These are phyloP conservation scores for Celoporthe dispersa DNA, from an alignment of 2,329 filamentous ascomycete genomes.

Conservation along the genomic window DNA sequence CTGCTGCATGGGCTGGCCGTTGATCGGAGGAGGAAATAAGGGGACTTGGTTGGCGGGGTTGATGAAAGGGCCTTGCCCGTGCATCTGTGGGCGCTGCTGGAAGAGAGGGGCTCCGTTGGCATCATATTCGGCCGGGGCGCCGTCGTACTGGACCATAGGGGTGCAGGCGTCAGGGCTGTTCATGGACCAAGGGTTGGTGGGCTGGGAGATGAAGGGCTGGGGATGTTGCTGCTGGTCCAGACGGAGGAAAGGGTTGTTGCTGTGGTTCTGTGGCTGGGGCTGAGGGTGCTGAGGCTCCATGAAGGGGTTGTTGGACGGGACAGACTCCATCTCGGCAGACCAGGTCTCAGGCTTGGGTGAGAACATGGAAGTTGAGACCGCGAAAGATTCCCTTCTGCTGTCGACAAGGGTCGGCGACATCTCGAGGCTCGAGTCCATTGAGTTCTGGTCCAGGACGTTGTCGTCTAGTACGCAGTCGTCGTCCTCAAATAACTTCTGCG, in stretches of 20 bases:
- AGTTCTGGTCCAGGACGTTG: slow-evolving; percentile 61
- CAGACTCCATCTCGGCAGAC: slow-evolving; percentile 68
- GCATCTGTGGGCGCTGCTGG: slow-evolving; percentile 53
- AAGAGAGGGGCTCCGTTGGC: slow-evolving; percentile 55
- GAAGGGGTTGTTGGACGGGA: slow-evolving; percentile 68
- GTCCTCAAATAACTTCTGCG: slow-evolving; percentile 62
- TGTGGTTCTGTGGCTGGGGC: slow-evolving; percentile 38
- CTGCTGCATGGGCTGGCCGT: slow-evolving; percentile 53
- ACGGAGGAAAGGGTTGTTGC: slow-evolving; percentile 71
- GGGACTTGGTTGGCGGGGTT: slow-evolving; percentile 54
- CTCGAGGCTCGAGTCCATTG: slow-evolving; percentile 64
- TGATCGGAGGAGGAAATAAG: slow-evolving; percentile 58
- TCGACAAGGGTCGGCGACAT: slow-evolving; percentile 66
- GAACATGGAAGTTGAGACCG: slow-evolving; percentile 61
- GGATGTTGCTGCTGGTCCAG: slow-evolving; percentile 56
- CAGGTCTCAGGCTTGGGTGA: slow-evolving; percentile 69
- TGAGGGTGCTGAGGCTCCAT: slow-evolving; percentile 48
- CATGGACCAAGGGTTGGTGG: slow-evolving; percentile 63
- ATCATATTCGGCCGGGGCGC: slow-evolving; percentile 62
- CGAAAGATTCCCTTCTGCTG: slow-evolving; percentile 68
- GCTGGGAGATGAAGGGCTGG: slow-evolving; percentile 45
- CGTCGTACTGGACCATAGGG: slow-evolving; percentile 72
- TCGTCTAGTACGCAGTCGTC: slow-evolving; percentile 65
- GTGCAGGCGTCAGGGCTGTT: slow-evolving; percentile 74
- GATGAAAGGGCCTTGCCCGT: slow-evolving; percentile 59